phyloP scores from a whole-genome alignment of 1,284 basidiomycete genomes.

The Pterula multifida region DNA sequence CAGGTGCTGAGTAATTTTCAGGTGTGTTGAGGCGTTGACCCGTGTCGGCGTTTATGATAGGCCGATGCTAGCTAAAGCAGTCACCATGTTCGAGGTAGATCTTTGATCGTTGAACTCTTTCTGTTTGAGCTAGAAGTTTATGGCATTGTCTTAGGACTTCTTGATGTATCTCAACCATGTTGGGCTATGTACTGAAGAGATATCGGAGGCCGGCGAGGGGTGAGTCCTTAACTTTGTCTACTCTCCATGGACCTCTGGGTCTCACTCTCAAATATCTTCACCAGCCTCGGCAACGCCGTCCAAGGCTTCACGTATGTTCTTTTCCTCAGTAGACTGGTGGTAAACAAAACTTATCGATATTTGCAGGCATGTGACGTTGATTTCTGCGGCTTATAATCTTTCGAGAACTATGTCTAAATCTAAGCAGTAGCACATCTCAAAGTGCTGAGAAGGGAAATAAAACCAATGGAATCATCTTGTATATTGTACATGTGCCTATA shows the following conservation, averaged over 20 bases:
- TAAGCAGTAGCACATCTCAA: background rate
- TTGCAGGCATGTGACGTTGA: conserved; percentile 64
- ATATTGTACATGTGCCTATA: too few species aligned
- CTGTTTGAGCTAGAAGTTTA: too few species aligned
- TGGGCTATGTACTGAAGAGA: conserved; percentile 76
- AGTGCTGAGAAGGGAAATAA: background rate
- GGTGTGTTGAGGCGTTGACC: conserved; percentile 82
- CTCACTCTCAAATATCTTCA: background rate
- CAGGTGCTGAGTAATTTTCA: too few species aligned
- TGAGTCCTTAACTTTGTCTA: conserved; percentile 22
- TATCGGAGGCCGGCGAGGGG: conserved; percentile 70
- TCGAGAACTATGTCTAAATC: conserved; percentile 40
- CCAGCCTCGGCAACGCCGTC: conserved; percentile 70
- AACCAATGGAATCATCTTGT: too few species aligned
- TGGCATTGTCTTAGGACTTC: conserved; percentile 50
- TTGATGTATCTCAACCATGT: conserved; percentile 78
- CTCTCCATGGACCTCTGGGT: conserved; percentile 1
- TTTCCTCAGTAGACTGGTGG: background rate
- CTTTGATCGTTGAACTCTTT: background rate
- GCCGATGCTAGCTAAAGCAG: conserved; percentile 52
- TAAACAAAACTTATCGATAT: conserved; percentile 4
- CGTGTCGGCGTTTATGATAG: conserved; percentile 72
- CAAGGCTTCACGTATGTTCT: conserved; percentile 71
- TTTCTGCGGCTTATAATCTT: conserved; percentile 72
- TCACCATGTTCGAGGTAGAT: conserved; percentile 74